A percentile compares a stretch with the other conserved stretches of the same genome.
These are phyloP conservation scores for Venturia pyrina DNA, from an alignment of 2,329 filamentous ascomycete genomes.

Conservation along the genomic window DNA sequence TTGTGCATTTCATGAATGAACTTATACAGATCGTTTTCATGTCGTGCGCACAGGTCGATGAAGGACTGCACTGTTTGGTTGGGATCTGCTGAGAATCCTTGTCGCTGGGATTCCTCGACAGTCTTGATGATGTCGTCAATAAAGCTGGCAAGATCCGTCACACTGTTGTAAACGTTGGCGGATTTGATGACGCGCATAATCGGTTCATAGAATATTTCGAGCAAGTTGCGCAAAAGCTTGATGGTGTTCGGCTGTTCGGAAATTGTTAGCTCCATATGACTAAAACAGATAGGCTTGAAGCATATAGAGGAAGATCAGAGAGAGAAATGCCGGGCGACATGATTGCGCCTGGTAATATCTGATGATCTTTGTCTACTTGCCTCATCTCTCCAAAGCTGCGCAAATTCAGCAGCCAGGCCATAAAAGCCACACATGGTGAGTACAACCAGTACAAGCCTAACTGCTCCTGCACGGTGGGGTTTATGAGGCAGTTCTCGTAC, in stretches of 20 bases:
- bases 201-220: slow-evolving; percentile 98
- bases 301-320: not conserved
- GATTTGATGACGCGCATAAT: slow-evolving; percentile 97
- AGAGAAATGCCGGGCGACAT: not conserved
- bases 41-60: slow-evolving; percentile 88
- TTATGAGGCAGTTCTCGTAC: slow-evolving; percentile 21
- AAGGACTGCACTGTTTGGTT: slow-evolving; percentile 98
- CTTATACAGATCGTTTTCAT: slow-evolving; percentile 97
- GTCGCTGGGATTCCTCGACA: slow-evolving; percentile 54
- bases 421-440: not conserved
- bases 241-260: slow-evolving; percentile 64
- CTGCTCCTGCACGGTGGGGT: not conserved
- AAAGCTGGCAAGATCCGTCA: slow-evolving; percentile 91
- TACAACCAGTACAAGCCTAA: not conserved
- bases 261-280: slow-evolving; percentile 15
- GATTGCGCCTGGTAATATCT: not conserved
- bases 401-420: not conserved
- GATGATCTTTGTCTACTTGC: slow-evolving; percentile 9
- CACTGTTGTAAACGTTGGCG: slow-evolving; percentile 93
- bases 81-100: slow-evolving; percentile 85
- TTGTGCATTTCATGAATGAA: slow-evolving; percentile 97
- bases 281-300: not conserved
- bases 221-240: slow-evolving; percentile 89
- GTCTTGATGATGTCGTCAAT: slow-evolving; percentile 87
- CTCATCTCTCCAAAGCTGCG: not conserved